A percentile compares a stretch with the other conserved stretches of the same genome.
Conservation (phyloP, 169 alveolate genomes). For the Plasmodium ovale region DNA sequence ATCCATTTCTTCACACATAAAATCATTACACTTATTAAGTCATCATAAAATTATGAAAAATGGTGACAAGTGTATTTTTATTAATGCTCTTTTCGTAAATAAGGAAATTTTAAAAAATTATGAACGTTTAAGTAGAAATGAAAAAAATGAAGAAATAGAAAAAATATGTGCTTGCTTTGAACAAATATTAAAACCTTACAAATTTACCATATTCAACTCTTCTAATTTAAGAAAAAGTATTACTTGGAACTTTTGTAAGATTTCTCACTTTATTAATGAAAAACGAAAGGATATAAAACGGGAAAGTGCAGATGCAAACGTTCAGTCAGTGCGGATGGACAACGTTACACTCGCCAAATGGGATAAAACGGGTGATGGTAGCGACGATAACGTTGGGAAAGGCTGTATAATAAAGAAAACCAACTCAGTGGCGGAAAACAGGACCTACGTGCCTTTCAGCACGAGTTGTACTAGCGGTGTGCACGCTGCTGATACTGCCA, state of each 20-base stretch:
- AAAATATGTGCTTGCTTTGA: slow-evolving; percentile 53
- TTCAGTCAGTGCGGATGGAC: too few species aligned
- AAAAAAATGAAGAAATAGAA: slow-evolving; percentile 14
- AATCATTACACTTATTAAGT: slow-evolving; percentile 56
- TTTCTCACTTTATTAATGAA: slow-evolving; percentile 4
- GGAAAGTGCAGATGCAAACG: background rate
- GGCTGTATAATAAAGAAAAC: too few species aligned
- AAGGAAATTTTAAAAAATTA: slow-evolving; percentile 50
- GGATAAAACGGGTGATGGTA: too few species aligned
- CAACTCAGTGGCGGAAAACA: too few species aligned
- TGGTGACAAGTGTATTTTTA: slow-evolving; percentile 35
- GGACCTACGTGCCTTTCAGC: too few species aligned
- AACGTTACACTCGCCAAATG: too few species aligned
- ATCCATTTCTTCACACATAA: slow-evolving; percentile 26
- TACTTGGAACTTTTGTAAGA: slow-evolving; percentile 16
- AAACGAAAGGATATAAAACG: background rate
- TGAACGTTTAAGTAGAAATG: slow-evolving; percentile 4
- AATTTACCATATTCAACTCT: slow-evolving; percentile 30
- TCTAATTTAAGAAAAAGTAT: slow-evolving; percentile 29
- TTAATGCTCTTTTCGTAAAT: slow-evolving; percentile 37
- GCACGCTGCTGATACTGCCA: too few species aligned
- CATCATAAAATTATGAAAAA: slow-evolving; percentile 26
- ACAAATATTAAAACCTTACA: slow-evolving; percentile 54
- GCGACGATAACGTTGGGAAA: too few species aligned
- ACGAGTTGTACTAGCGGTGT: too few species aligned